A percentile compares a stretch with the other conserved stretches of the same genome.
These are phyloP conservation scores for Coemansia sp. DNA, from an alignment of 192 early-diverging fungal species.

Conservation along the genomic window DNA sequence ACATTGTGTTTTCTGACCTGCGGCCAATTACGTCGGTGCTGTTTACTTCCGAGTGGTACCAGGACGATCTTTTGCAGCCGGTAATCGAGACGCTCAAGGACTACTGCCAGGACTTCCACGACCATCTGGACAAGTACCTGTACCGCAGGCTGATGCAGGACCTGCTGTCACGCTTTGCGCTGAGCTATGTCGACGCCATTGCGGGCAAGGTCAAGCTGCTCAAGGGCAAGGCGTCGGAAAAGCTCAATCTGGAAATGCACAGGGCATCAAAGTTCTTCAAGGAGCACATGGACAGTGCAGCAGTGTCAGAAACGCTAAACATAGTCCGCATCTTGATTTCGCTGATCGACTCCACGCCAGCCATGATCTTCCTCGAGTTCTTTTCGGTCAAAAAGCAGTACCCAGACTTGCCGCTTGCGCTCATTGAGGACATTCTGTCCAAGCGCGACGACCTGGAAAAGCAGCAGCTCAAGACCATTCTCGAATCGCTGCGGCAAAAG, in stretches of 20 bases:
- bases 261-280: conserved; percentile 75
- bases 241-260: conserved; percentile 74
- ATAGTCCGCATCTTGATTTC: conserved; percentile 76
- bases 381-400: conserved; percentile 85
- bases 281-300: conserved; percentile 64
- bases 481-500: conserved; percentile 69
- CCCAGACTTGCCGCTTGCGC: conserved; percentile 85
- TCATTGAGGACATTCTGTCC: conserved; percentile 86
- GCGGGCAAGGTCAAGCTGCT: conserved; percentile 55
- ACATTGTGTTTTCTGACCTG: conserved; percentile 83
- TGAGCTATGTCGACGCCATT: conserved; percentile 84
- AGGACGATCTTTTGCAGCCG: conserved; percentile 78
- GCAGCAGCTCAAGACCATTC: conserved; percentile 76
- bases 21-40: conserved; percentile 70
- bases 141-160: conserved; percentile 84
- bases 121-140: conserved; percentile 84
- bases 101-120: conserved; percentile 85
- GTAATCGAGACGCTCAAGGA: conserved; percentile 94
- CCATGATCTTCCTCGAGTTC: conserved; percentile 88
- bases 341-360: conserved; percentile 77
- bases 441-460: conserved; percentile 92
- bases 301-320: conserved; percentile 79
- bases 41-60: conserved; percentile 87
- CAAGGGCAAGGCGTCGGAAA: conserved; percentile 68
- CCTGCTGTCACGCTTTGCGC: conserved; percentile 79